phyloP scores from a whole-genome alignment of 345 rosid species.

The sweet orange (Citrus sinensis) region DNA sequence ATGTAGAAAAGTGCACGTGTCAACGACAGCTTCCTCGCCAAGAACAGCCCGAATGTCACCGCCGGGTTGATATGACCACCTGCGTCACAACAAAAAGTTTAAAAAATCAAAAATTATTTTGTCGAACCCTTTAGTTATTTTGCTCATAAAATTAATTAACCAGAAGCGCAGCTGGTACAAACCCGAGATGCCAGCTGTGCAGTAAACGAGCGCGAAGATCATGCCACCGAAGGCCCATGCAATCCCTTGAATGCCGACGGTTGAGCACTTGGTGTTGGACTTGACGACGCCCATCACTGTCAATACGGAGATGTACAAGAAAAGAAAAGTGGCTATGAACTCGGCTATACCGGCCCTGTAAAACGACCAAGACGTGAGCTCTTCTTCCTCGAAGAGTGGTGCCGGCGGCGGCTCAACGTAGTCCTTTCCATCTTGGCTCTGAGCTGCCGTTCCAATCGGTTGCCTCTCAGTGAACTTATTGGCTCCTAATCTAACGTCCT shows the following conservation, averaged over 20 bases:
- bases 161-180: too few species aligned
- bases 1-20: conserved; percentile 49
- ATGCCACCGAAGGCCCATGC: conserved; percentile 68
- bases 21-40: conserved; percentile 52
- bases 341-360: conserved; percentile 57
- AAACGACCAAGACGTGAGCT: conserved; percentile 47
- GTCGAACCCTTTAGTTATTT: background rate
- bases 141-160: too few species aligned
- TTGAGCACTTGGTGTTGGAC: conserved; percentile 24
- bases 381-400: conserved; percentile 38
- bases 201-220: conserved; percentile 61
- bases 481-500: conserved; percentile 56
- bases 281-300: conserved; percentile 55
- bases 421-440: conserved; percentile 38
- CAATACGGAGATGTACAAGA: conserved; percentile 41
- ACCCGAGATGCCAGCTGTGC: conserved; percentile 64
- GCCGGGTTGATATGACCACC: conserved; percentile 57
- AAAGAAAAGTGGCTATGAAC: conserved; percentile 50
- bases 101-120: too few species aligned
- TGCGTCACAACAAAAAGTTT: background rate
- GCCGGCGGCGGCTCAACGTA: conserved; percentile 52
- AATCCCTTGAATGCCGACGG: conserved; percentile 57
- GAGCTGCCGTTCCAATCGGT: conserved; percentile 55
- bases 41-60: conserved; percentile 45
- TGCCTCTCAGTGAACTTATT: conserved; percentile 51